Conservation (phyloP, 495 filamentous ascomycete species). For the Cetradonia linearis region DNA sequence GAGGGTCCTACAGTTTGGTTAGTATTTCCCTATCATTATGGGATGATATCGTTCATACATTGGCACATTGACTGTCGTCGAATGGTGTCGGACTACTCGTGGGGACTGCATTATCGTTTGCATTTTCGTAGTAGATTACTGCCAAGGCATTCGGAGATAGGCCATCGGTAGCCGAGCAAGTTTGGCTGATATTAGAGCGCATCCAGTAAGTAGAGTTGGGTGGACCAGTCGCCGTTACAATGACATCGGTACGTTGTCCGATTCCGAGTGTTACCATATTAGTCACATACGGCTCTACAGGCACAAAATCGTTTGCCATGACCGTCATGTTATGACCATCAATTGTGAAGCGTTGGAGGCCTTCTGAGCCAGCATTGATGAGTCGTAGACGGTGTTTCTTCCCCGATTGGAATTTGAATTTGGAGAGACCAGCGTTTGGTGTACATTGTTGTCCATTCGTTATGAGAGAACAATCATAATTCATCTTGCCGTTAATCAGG, state of each 20-base stretch:
- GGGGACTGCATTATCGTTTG: constrained; percentile 24
- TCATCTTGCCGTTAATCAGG: constrained; percentile 44
- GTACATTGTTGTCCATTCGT: constrained; percentile 30
- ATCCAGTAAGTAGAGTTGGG: constrained; percentile 32
- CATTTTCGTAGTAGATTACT: constrained; percentile 35
- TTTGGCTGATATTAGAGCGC: constrained; percentile 26
- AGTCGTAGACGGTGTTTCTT: constrained; percentile 46
- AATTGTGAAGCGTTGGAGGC: constrained; percentile 34
- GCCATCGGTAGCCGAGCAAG: constrained; percentile 15
- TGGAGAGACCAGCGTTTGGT: constrained; percentile 28
- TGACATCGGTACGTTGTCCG: constrained; percentile 36
- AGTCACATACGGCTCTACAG: constrained; percentile 29
- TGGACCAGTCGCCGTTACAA: constrained; percentile 29
- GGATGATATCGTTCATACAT: constrained; percentile 37
- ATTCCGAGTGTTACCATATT: constrained; percentile 14
- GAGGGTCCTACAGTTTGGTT: constrained; percentile 35
- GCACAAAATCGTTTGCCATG: constrained; percentile 41
- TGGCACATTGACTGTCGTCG: constrained; percentile 27
- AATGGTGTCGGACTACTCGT: constrained; percentile 13
- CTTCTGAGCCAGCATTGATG: constrained; percentile 46
- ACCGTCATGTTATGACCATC: constrained; percentile 34
- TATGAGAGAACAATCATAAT: constrained; percentile 33
- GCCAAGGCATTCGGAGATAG: constrained; percentile 26
- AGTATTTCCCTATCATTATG: constrained; percentile 24
- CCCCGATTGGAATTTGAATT: constrained; percentile 32